Percentiles rank a stretch among this genome's conserved stretches.
Evolutionary conservation across 495 filamentous ascomycete genomes (phyloP).

Genomic region (Penicillium manginii): DNA sequence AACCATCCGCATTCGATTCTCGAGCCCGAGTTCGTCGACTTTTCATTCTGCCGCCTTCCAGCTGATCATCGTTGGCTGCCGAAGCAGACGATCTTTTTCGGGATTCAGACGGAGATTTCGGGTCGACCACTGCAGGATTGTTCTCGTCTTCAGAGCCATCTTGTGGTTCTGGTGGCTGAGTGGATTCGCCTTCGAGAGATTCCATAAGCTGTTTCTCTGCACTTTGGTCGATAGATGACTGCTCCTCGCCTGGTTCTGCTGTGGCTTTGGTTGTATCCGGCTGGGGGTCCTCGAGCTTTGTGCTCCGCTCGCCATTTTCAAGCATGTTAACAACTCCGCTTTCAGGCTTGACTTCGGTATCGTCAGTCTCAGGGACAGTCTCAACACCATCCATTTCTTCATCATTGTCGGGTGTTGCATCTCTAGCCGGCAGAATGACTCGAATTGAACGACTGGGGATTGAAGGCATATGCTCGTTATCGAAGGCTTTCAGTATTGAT

Average conservation of each 20-base stretch:
- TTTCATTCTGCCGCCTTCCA: conserved; percentile 66
- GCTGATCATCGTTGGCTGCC: conserved; percentile 51
- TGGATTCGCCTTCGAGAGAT: conserved; percentile 39
- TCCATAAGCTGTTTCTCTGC: conserved; percentile 50
- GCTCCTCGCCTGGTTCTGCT: conserved; percentile 39
- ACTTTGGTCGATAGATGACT: conserved; percentile 45
- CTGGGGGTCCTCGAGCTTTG: conserved; percentile 18
- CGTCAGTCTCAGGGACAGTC: conserved; percentile 16
- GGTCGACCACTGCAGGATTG: conserved; percentile 35
- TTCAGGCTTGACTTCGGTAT: conserved; percentile 4
- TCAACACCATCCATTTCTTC: conserved; percentile 22
- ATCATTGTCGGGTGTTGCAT: conserved; percentile 18
- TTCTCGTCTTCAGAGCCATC: conserved; percentile 25
- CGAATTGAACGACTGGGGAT: conserved; percentile 42
- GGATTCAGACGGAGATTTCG: conserved; percentile 30
- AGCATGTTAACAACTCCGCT: conserved; percentile 20
- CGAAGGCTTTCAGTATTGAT: conserved; percentile 56
- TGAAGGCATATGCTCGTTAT: conserved; percentile 35
- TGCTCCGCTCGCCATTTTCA: conserved; percentile 16
- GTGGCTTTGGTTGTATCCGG: conserved; percentile 1
- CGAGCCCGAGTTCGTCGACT: conserved; percentile 83
- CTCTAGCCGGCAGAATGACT: conserved; percentile 39
- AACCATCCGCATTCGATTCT: conserved; percentile 65
- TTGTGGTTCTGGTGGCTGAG: conserved; percentile 24
- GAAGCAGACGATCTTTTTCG: conserved; percentile 57